Base-by-base conservation (phyloP, 495 filamentous ascomycete genomes). In the Annulohypoxylon stygium region DNA sequence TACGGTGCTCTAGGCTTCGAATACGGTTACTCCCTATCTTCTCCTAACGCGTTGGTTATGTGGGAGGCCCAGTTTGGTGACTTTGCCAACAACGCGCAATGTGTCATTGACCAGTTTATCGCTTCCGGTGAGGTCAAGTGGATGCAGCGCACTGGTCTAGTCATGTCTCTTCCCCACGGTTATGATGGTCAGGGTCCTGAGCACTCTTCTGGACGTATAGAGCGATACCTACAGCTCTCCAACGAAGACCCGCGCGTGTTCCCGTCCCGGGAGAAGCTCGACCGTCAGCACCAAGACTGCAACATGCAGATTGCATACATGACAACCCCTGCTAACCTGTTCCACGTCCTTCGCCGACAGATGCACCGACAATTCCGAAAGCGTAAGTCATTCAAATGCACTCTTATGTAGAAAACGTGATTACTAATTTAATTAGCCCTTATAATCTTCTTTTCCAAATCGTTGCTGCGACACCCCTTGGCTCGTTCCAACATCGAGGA, bases 21-120 rank as follows among this genome's bases (percentile, higher is more conserved):
- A 81, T 99, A 99, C 77, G 96, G 96, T 76, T 99, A 99, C 85
- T 98, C 97, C 8, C 83, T 99, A 53, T 97, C 93, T 63, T 98
- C 97, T 50, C 96, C 96, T 43, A 95, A 97, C 80, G 96, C 95
- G 45, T 88, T 99, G 33, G 94, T 98, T 69, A 95, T 99, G 88
- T 99, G 96, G 96, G 96, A 99, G 83, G 96, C 96, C 36, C 96
- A 99, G 84, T 99, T 99, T 81, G 96, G 96, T 85, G 96, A 99
- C 83, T 99, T 99, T 74, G 96, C 95, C 86, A 99, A 99, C 88
- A 98, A 97, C 82, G 93, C 95, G 50, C 96, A 99, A 82, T 97
- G 94, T 81, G 97, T 99, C 83, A 94, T 98, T 78, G 96, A 99
- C 82, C 96, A 99, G 84, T 99, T 99, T 84, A 90, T 99, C 75